Evolutionary conservation across 2,329 filamentous ascomycete species (phyloP).

Genomic region (Didymella exigua): DNA sequence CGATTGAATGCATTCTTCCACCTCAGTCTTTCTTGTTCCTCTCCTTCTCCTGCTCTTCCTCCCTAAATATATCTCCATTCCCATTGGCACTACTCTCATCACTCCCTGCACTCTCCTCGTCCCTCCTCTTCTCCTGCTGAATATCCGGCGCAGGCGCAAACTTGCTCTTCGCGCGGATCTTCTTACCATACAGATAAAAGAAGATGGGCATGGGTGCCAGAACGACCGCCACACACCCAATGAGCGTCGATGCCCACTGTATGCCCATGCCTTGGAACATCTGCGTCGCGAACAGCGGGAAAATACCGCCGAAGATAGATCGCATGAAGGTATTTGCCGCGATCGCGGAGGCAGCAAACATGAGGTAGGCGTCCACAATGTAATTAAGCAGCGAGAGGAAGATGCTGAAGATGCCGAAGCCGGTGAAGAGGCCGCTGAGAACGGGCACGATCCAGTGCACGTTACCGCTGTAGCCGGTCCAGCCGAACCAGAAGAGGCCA

Average conservation of each 20-base stretch:
- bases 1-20: too few relatives aligned
- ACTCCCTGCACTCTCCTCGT: constrained; percentile 37
- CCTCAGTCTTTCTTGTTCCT: constrained; percentile 2
- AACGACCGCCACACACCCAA: constrained; percentile 52
- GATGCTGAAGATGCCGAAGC: constrained; percentile 63
- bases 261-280: constrained; percentile 62
- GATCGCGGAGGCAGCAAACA: constrained; percentile 60
- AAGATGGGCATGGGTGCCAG: constrained; percentile 53
- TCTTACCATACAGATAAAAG: constrained; percentile 53
- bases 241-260: constrained; percentile 53
- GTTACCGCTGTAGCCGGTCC: constrained; percentile 50
- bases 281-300: constrained; percentile 61
- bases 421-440: constrained; percentile 58
- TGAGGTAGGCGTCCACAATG: constrained; percentile 64
- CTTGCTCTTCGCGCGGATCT: constrained; percentile 50
- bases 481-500: constrained; percentile 38
- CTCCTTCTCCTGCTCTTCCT: constrained; percentile 1
- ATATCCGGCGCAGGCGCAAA: constrained; percentile 53
- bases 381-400: constrained; percentile 65
- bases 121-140: constrained; percentile 40
- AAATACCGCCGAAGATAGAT: constrained; percentile 56
- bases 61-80: not conserved
- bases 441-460: constrained; percentile 52
- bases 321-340: constrained; percentile 62
- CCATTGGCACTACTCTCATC: not conserved